Evolutionary conservation across 2,329 filamentous ascomycete species (phyloP), one percentile per base, ranked within the genome.

Genomic region (Colletotrichum costaricense): DNA sequence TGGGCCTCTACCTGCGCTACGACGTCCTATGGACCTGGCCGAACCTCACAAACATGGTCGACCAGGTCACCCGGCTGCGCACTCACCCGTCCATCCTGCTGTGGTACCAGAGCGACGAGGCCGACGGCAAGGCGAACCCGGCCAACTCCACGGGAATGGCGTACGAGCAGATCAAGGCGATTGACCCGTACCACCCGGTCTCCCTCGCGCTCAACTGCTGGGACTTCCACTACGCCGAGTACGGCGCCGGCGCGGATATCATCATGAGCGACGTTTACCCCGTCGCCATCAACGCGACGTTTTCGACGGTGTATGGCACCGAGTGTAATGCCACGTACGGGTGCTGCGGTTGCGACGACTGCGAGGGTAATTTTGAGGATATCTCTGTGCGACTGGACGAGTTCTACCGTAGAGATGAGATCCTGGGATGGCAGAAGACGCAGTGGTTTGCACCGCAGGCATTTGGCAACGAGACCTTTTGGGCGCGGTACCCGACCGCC

Each of bases 331-430:
- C 81, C 3, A 92, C 90, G 0, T 88, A 91, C 65, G 90, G 90
- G 74, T 88, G 89, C 81, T 91, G 90, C 80, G 90, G 90, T 9
- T 92, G 91, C 79, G 90, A 92, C 77, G 87, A 89, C 79, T 92
- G 90, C 78, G 75, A 79, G 2, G 88, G 88, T 64, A 79, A 78
- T n/a, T 82, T 91, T 22, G 81, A 84, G 24, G 90, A 92, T 76
- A 86, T 92, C 0, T 49, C 82, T 1, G 59, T 72, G 14, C 81
- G 86, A 0, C 77, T 87, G 49, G 84, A 87, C 66, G 80, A 81
- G 60, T 75, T 86, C 26, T 84, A 87, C 76, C 68, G 69, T 1
- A 46, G 69, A 0, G 85, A 86, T 73, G 12, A 55, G 1, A 85
- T 83, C 81, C 78, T 86, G 1, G 84, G 84, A 2, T 86, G 83